These are phyloP conservation scores for Penicillium palitans DNA, from an alignment of 2,329 filamentous ascomycete species.

Conservation along the genomic window DNA sequence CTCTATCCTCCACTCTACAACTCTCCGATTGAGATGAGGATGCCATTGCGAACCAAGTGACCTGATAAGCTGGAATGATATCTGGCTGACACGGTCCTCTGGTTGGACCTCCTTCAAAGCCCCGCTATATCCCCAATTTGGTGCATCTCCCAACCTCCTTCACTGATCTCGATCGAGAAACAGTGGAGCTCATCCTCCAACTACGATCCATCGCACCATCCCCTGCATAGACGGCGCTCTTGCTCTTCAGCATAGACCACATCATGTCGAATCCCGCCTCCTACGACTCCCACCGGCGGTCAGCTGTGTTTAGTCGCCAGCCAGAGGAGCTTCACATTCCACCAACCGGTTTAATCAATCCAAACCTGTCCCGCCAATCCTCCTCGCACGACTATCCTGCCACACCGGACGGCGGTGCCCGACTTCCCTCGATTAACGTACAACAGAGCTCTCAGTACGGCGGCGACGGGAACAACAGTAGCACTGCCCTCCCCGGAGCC, in stretches of 20 bases:
- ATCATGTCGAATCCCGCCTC: conserved; percentile 48
- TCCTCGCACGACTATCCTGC: conserved; percentile 51
- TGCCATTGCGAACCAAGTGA: conserved; percentile 35
- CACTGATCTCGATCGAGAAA: conserved; percentile 6
- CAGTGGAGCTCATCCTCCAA: conserved; percentile 21
- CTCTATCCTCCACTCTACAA: conserved; percentile 4
- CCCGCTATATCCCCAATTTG: conserved; percentile 36
- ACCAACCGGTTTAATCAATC: conserved; percentile 40
- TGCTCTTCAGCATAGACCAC: conserved; percentile 17
- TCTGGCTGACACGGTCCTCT: conserved; percentile 29
- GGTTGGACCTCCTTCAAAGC: conserved; percentile 47
- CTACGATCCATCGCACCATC: conserved; percentile 14
- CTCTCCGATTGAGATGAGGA: conserved; percentile 19
- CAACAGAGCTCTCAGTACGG: conserved; percentile 58
- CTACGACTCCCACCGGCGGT: conserved; percentile 54
- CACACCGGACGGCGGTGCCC: conserved; percentile 47
- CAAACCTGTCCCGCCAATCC: conserved; percentile 43
- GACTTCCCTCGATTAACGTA: conserved; percentile 59
- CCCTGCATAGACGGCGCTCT: conserved; percentile 12
- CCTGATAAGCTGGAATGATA: conserved; percentile 34
- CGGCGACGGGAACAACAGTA: conserved; percentile 40
- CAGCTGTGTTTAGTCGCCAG: conserved; percentile 49
- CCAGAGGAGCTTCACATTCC: conserved; percentile 60
- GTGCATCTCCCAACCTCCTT: conserved; percentile 3
- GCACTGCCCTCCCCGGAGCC: conserved; percentile 56